These are phyloP conservation scores for Malassezia equina DNA, from an alignment of 1,284 basidiomycete genomes.

Conservation along the genomic window DNA sequence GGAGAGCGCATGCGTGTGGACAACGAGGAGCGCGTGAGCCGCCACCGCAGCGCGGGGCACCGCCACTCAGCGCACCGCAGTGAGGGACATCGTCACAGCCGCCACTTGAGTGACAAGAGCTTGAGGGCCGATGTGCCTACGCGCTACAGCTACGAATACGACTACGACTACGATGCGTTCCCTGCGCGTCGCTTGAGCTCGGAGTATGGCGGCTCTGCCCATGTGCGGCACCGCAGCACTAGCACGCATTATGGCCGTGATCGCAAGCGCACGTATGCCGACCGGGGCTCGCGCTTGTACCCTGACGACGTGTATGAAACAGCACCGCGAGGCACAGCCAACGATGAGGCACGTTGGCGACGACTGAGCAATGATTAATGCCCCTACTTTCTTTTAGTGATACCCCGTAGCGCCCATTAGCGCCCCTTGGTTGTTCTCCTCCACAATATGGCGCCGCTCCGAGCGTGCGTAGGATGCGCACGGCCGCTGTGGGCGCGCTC, in stretches of 20 bases:
- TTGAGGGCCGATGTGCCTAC: neutral
- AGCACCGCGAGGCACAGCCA: neutral
- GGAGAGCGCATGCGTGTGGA: neutral
- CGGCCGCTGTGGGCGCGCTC: neutral
- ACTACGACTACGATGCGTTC: conserved; percentile 11
- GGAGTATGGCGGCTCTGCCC: neutral
- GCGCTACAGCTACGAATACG: conserved; percentile 4
- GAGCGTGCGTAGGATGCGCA: neutral
- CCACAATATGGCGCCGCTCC: neutral
- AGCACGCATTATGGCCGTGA: neutral
- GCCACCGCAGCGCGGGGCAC: neutral
- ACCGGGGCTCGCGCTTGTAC: conserved; percentile 5
- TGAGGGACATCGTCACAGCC: neutral
- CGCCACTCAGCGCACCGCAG: neutral
- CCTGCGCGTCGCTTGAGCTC: neutral
- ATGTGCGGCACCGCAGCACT: conserved; percentile 10
- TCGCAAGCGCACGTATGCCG: neutral
- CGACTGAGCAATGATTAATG: neutral
- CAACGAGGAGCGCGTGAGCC: neutral
- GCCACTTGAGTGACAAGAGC: neutral
- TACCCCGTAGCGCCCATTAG: neutral
- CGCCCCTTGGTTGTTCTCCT: neutral
- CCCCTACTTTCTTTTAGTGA: too few relatives aligned
- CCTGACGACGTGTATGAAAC: neutral
- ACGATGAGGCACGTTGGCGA: conserved; percentile 2